Evolutionary conservation across 225 moss, liverwort and hornwort species (phyloP), one percentile per base, ranked within the genome.

Genomic region (Marchantia paleacea): DNA sequence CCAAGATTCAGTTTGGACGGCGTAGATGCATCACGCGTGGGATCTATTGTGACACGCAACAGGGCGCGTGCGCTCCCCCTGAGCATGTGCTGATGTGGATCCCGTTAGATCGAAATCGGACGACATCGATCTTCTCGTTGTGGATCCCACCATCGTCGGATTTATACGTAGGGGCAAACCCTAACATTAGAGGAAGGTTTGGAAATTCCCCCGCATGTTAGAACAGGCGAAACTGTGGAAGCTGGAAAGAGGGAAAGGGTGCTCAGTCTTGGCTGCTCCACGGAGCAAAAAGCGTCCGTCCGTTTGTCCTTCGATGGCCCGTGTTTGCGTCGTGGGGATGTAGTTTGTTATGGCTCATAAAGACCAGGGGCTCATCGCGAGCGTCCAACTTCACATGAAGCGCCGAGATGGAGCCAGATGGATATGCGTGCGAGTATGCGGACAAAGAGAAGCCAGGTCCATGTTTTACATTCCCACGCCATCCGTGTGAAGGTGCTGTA

Each of bases 381-480:
- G 47, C 39, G 71, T 49, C 19, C 7, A 71, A 71, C 14, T 16
- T 16, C 29, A 12, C 47, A 71, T 71, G 31, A 49, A 74, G 52
- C 52, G 74, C 47, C n/a, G 53, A 54, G 52, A 53, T 74, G n/a
- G 22, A 9, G 24, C 53, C 25, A 54, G 74, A 55, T 53, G 73
- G 74, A 63, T 77, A 48, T 77, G 61, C 61, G 55, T 64, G 61
- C 31, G 61, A 4, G 60, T 1, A 77, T 14, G 60, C 39, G 61
- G 63, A 77, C 77, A 77, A 77, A 61, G 77, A 47, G 57, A 31
- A 62, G 61, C 48, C 39, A 77, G 77, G 57, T 54, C 63, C 63
- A 61, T 48, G 61, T 61, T 77, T 61, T 64, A 29, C 77, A 62
- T 74, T 77, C 60, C 77, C 77, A 77, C 77, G 77, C 77, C 77